Evolutionary conservation across 306 rosid genomes (phyloP).

Genomic region (Vigna radiata): DNA sequence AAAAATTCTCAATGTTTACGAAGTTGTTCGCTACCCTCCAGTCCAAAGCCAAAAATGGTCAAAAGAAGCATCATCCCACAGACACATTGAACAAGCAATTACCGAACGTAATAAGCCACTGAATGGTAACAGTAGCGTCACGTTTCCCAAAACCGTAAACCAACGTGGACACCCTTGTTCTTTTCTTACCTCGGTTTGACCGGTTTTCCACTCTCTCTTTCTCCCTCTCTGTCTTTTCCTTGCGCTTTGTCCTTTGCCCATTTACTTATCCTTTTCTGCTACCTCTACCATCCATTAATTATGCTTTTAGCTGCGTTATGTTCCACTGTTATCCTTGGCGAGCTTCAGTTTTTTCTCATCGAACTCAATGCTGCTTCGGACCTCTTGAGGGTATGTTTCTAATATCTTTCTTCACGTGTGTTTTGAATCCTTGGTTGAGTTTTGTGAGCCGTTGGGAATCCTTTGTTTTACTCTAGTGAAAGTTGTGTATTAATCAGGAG

Average conservation of each 20-base stretch:
- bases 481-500: neutral
- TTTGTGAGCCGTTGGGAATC: neutral
- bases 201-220: constrained; percentile 37
- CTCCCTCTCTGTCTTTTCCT: neutral
- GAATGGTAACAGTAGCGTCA: constrained; percentile 28
- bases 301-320: constrained; percentile 3
- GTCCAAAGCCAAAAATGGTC: constrained; percentile 25
- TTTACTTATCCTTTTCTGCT: constrained; percentile 10
- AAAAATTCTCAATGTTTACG: constrained; percentile 16
- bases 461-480: neutral
- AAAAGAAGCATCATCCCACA: neutral
- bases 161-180: neutral
- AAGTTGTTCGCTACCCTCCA: neutral
- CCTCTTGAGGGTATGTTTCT: constrained; percentile 38
- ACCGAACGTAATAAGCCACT: constrained; percentile 40
- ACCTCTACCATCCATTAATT: neutral
- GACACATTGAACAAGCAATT: constrained; percentile 8
- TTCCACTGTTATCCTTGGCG: neutral
- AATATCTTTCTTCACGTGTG: constrained; percentile 9
- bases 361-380: constrained; percentile 49
- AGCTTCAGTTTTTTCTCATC: constrained; percentile 21
- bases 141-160: constrained; percentile 38
- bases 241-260: constrained; percentile 20
- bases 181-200: constrained; percentile 51
- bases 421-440: neutral